A percentile compares a stretch with the other conserved stretches of the same genome.
Conservation (phyloP, 1,139 yeast genomes). For the Kodamaea anthophila region DNA sequence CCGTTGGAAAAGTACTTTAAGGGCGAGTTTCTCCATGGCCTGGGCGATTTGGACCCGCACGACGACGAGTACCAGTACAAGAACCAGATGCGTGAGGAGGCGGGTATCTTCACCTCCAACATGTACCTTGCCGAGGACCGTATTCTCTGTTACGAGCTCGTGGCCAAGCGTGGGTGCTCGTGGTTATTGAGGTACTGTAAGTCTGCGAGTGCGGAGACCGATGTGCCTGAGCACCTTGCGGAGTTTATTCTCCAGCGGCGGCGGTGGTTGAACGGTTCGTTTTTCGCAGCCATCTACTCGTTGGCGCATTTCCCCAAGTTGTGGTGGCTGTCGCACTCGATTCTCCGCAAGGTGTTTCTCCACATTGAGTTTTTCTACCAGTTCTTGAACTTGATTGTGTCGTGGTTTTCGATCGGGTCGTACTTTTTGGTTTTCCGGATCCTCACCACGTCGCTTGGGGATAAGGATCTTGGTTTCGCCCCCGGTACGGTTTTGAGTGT, state of each 20-base stretch:
- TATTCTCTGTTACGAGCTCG: constrained; percentile 44
- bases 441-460: constrained; percentile 63
- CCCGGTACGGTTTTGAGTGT: constrained; percentile 79
- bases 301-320: constrained; percentile 40
- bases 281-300: constrained; percentile 44
- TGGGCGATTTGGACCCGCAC: constrained; percentile 40
- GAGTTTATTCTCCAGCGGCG: constrained; percentile 45
- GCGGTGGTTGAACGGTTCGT: constrained; percentile 48
- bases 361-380: constrained; percentile 42
- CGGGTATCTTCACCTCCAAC: constrained; percentile 45
- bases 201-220: constrained; percentile 44
- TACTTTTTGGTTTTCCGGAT: constrained; percentile 78
- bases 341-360: constrained; percentile 36
- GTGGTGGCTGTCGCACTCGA: constrained; percentile 39
- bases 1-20: constrained; percentile 45
- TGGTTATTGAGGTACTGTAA: constrained; percentile 45
- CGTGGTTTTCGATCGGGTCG: constrained; percentile 81
- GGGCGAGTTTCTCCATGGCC: constrained; percentile 43
- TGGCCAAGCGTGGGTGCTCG: constrained; percentile 38
- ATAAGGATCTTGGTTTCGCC: constrained; percentile 45
- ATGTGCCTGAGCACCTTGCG: constrained; percentile 43
- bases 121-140: constrained; percentile 50
- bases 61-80: constrained; percentile 43
- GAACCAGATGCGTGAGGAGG: constrained; percentile 37
- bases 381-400: constrained; percentile 41